A percentile compares a stretch with the other conserved stretches of the same genome.
phyloP scores from a whole-genome alignment of 257 asterid genomes.

The Phtheirospermum japonicum region DNA sequence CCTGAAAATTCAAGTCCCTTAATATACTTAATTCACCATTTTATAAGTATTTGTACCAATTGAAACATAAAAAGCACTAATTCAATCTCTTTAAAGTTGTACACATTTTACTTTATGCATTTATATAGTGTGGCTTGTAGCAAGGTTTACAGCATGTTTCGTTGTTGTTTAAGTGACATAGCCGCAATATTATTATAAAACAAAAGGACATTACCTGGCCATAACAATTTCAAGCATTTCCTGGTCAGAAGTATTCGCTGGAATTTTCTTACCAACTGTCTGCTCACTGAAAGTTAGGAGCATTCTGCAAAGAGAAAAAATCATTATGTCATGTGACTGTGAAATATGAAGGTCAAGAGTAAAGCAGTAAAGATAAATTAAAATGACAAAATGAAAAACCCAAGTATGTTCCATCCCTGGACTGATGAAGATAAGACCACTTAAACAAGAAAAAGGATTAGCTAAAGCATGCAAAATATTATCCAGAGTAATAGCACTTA shows the following conservation, averaged over 20 bases:
- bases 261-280: constrained; percentile 68
- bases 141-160: constrained; percentile 9
- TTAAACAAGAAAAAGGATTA: constrained; percentile 5
- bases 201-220: constrained; percentile 54
- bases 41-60: constrained; percentile 18
- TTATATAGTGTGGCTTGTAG: constrained; percentile 21
- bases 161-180: constrained; percentile 6
- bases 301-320: constrained; percentile 62
- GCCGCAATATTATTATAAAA: constrained; percentile 8
- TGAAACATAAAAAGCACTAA: constrained; percentile 20
- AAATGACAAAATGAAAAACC: constrained; percentile 13
- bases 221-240: constrained; percentile 95
- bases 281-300: constrained; percentile 90
- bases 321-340: constrained; percentile 17
- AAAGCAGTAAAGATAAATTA: constrained; percentile 20
- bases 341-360: constrained; percentile 22
- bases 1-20: constrained; percentile 39
- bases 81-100: background rate
- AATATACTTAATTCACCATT: constrained; percentile 13
- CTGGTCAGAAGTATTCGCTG: constrained; percentile 77
- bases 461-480: constrained; percentile 13
- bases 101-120: constrained; percentile 9
- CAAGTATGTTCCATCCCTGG: constrained; percentile 12
- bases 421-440: constrained; percentile 16
- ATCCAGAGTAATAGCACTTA: constrained; percentile 19